Evolutionary conservation across 2,329 filamentous ascomycete species (phyloP), one percentile per base, ranked within the genome.

Genomic region (Chalara sp.): DNA sequence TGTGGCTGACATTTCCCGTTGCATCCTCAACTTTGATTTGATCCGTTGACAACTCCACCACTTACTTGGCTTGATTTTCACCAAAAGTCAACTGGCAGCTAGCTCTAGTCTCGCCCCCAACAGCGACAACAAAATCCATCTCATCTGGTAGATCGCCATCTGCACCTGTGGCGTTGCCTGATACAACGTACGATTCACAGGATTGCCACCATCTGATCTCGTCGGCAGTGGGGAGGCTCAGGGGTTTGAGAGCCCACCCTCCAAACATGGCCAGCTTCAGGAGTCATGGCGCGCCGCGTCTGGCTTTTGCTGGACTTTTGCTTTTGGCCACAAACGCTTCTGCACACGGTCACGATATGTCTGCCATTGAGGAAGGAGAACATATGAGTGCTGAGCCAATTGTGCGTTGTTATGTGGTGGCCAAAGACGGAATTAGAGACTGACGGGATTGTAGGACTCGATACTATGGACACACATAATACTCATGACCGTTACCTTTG

Each of bases 391-490:
- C 69, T 44, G 87, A 92, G 33, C 87, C 88, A 1, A 78, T 92
- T 61, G 85, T 88, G 74, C 53, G 82, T 62, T 44, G 39, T 40
- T 29, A 21, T 42, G 6, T 37, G 47, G 21, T 21, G 31, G 13
- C 13, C 13, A 32, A 2, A 6, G 8, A 12, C 21, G 35, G n/a
- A 28, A 44, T 29, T 48, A 44, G 56, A 49, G 47, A 55, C 67
- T 76, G 55, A 76, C 60, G 32, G 28, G 41, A 29, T 44, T 58
- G 30, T 58, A 84, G 79, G 93, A 97, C 68, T 78, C 84, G 41
- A 89, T 83, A 62, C 70, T 99, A 80, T 99, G 93, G 93, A 77
- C 86, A 60, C 93, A 99, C 70, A 97, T 99, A 63, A 77, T 96
- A 53, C 70, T 95, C 44, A 91, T 96, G 76, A 86, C 84, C 67